Evolutionary conservation across 345 rosid species (phyloP).

Genomic region (Gossypium mustelinum): DNA sequence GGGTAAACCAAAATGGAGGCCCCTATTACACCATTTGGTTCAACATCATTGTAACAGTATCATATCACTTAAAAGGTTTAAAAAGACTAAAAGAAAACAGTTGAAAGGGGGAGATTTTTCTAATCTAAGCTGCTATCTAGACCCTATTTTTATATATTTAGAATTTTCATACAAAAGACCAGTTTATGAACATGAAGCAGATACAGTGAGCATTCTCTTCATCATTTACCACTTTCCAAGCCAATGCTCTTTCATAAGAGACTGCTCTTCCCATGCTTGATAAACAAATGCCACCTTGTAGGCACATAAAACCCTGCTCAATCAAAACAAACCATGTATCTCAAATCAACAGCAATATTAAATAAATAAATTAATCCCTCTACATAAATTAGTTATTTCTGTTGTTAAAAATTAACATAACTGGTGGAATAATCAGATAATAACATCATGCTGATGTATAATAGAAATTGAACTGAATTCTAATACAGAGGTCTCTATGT

Average conservation of each 20-base stretch:
- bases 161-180: constrained; percentile 71
- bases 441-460: too few relatives aligned
- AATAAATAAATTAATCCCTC: too few relatives aligned
- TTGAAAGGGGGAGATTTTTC: constrained; percentile 4
- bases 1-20: constrained; percentile 17
- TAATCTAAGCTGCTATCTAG: constrained; percentile 15
- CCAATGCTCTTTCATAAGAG: constrained; percentile 82
- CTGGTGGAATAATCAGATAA: neutral
- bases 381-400: too few relatives aligned
- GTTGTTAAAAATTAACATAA: too few relatives aligned
- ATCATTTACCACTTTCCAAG: constrained; percentile 92
- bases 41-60: constrained; percentile 11
- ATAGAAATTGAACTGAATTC: too few relatives aligned
- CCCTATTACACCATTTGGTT: constrained; percentile 9
- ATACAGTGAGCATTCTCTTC: constrained; percentile 85
- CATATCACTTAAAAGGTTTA: constrained; percentile 13
- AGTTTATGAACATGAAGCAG: constrained; percentile 88
- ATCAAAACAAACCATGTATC: neutral
- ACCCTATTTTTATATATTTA: constrained; percentile 9
- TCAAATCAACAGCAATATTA: too few relatives aligned
- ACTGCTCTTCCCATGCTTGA: constrained; percentile 97
- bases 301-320: constrained; percentile 75
- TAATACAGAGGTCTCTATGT: too few relatives aligned
- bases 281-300: constrained; percentile 80
- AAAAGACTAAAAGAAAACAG: neutral